phyloP scores from a whole-genome alignment of 1,139 yeast genomes.

The Yamadazyma diddensiae region DNA sequence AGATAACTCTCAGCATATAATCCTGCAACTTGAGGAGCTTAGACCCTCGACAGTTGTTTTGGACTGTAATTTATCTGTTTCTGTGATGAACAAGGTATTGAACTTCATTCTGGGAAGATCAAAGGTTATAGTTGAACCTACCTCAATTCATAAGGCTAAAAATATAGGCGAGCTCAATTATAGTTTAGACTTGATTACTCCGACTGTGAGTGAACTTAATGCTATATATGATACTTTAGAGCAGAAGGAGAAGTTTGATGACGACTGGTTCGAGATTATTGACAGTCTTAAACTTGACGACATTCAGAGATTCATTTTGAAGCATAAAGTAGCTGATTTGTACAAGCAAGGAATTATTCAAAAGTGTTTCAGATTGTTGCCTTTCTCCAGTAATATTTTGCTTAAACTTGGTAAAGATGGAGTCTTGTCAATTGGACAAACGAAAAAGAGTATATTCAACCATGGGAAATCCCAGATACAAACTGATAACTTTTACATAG shows the following conservation, averaged over 20 bases:
- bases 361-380: conserved; percentile 67
- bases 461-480: conserved; percentile 12
- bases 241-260: conserved; percentile 49
- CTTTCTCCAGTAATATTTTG: conserved; percentile 65
- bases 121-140: conserved; percentile 60
- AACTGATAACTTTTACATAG: conserved; percentile 38
- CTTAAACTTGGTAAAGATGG: conserved; percentile 72
- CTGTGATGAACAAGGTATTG: conserved; percentile 39
- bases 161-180: conserved; percentile 28
- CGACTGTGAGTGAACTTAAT: conserved; percentile 63
- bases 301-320: conserved; percentile 41
- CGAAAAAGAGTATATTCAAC: conserved; percentile 5
- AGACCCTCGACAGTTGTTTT: conserved; percentile 49
- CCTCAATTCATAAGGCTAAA: conserved; percentile 61
- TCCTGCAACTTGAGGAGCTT: conserved; percentile 25
- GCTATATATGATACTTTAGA: conserved; percentile 52
- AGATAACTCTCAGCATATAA: conserved; percentile 42
- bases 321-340: conserved; percentile 10
- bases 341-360: conserved; percentile 56
- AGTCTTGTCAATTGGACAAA: conserved; percentile 40
- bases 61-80: conserved; percentile 65
- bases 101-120: conserved; percentile 10
- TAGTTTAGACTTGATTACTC: conserved; percentile 52
- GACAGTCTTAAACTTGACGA: conserved; percentile 55
- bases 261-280: conserved; percentile 71